Percentiles rank a stretch among this genome's conserved stretches.
phyloP scores from a whole-genome alignment of 805 yeast species.

The Candida glaebosa region DNA sequence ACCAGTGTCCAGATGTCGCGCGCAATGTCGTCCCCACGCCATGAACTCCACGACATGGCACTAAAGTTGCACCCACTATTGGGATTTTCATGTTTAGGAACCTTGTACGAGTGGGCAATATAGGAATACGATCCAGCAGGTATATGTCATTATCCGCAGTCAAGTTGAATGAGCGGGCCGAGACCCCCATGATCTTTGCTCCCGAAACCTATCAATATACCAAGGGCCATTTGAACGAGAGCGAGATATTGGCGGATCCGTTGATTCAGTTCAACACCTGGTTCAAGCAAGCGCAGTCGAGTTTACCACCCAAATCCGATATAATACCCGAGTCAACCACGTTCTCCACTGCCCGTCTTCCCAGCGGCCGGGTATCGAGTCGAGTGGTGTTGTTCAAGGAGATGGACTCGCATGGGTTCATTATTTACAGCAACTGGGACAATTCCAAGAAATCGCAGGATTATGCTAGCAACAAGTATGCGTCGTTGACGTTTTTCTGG shows the following conservation, averaged over 20 bases:
- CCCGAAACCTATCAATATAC: slow-evolving; percentile 88
- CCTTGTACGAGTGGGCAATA: background rate
- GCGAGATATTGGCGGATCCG: slow-evolving; percentile 57
- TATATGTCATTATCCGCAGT: slow-evolving; percentile 1
- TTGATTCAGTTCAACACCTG: slow-evolving; percentile 76
- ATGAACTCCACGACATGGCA: too few species aligned
- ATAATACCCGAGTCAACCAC: slow-evolving; percentile 77
- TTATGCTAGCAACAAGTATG: slow-evolving; percentile 67
- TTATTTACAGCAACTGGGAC: slow-evolving; percentile 89
- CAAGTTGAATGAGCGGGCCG: slow-evolving; percentile 1
- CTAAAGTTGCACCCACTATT: too few species aligned
- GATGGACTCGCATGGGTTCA: slow-evolving; percentile 78
- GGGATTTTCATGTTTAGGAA: background rate
- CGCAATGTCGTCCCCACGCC: too few species aligned
- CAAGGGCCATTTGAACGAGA: slow-evolving; percentile 54
- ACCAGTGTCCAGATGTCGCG: too few species aligned
- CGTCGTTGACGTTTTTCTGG: slow-evolving; percentile 90
- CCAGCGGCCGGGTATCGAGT: slow-evolving; percentile 86
- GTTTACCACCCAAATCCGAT: slow-evolving; percentile 40
- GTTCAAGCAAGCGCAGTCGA: slow-evolving; percentile 51
- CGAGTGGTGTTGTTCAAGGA: slow-evolving; percentile 87
- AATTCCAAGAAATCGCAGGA: slow-evolving; percentile 79
- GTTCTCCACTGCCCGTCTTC: slow-evolving; percentile 84
- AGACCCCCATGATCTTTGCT: slow-evolving; percentile 53
- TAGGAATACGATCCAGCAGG: background rate